Evolutionary conservation across 768 basidiomycete species (phyloP), one percentile per base, ranked within the genome.

Genomic region (Mycena olivaceomarginata): DNA sequence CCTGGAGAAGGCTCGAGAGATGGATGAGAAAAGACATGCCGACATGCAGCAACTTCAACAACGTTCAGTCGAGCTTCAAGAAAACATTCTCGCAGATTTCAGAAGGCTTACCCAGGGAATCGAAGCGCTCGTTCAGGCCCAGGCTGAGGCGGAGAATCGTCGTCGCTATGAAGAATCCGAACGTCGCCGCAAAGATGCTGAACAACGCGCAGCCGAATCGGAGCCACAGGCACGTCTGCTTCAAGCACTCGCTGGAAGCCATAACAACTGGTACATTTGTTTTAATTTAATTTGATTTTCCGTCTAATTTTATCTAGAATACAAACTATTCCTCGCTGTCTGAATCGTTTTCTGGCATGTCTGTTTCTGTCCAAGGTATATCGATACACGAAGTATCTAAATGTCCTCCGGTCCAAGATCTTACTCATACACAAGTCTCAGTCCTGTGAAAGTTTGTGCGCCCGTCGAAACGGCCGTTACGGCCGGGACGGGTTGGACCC

Each of bases 211-310:
- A 1, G 62, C 70, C 7, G 70, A 71, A 31, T 70, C 68, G 3
- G 63, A 76, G 59, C 62, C 70, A 64, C 40, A 76, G 37, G 69
- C 75, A 18, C 59, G n/a, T 53, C 43, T 76, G 37, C 62, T 63
- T 39, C n/a, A 45, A 13, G 69, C 59, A 22, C 43, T 59, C 12
- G 64, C 53, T 9, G n/a, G n/a, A 37, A 16, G 16, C 39, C 60
- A 16, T 20, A 46, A 51, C 16, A 59, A 74, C 18, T 56, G 22
- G 53, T 20, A 22, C n/a, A 8, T 20, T 56, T 56, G n/a, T 56
- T 22, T 22, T 56, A 56, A 15, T 56, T 56, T 2, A 22, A 56
- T 22, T 56, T n/a, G 18, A 45, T 45, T 56, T 15, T 56, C 53
- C 22, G 53, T 22, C 18, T 56, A 56, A 56, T 20, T 22, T 8